Evolutionary conservation across 2,329 filamentous ascomycete species (phyloP).

Genomic region (Sphaerulina vaccinii): DNA sequence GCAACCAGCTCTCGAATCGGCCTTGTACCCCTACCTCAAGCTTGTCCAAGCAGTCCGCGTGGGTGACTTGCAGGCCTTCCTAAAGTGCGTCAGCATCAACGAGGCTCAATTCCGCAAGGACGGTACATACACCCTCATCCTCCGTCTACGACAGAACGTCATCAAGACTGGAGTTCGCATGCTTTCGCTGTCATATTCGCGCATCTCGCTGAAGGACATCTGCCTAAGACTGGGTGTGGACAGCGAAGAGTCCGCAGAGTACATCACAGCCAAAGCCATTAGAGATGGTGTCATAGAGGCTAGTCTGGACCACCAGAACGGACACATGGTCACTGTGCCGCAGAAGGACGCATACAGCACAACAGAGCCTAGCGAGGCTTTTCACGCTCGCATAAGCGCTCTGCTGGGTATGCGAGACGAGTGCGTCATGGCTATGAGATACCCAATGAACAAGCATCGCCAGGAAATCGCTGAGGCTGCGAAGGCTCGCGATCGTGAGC

Average conservation of each 20-base stretch:
- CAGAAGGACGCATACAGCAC: constrained; percentile 95
- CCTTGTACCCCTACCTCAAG: constrained; percentile 88
- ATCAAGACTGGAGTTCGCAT: constrained; percentile 99
- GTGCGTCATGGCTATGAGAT: constrained; percentile 99
- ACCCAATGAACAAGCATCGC: constrained; percentile 98
- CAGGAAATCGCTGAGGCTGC: constrained; percentile 97
- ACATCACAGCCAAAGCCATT: constrained; percentile 98
- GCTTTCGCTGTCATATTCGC: constrained; percentile 97
- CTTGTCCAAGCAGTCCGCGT: constrained; percentile 93
- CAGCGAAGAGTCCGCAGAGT: constrained; percentile 96
- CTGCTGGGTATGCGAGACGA: constrained; percentile 92
- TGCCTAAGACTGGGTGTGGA: constrained; percentile 91
- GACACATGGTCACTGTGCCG: constrained; percentile 98
- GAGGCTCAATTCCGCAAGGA: constrained; percentile 85
- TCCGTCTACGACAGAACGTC: constrained; percentile 94
- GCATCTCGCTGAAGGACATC: constrained; percentile 94
- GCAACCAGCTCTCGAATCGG: constrained; percentile 78
- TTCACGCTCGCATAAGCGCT: constrained; percentile 93
- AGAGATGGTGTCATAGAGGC: constrained; percentile 96
- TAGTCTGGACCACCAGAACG: constrained; percentile 86
- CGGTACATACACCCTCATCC: constrained; percentile 90
- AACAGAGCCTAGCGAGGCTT: constrained; percentile 90
- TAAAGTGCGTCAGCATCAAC: constrained; percentile 79
- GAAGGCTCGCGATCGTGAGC: constrained; percentile 93
- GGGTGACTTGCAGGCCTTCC: constrained; percentile 92